Evolutionary conservation across 768 basidiomycete species (phyloP).

Genomic region (Termitomyces sp.): DNA sequence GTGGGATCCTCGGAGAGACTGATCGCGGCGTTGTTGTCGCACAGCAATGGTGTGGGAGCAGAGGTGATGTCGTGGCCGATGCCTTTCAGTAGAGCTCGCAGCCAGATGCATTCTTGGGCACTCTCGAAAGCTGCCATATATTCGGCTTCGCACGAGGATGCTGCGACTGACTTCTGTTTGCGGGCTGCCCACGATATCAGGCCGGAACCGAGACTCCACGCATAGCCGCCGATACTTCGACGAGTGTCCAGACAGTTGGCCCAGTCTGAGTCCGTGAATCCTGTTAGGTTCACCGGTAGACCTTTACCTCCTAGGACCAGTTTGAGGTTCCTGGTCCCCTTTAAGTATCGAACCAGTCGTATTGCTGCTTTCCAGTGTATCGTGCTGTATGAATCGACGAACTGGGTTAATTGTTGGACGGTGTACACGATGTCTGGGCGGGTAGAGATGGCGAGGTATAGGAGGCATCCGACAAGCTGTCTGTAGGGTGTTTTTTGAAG

Average conservation of each 20-base stretch:
- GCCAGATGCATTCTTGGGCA: conserved; percentile 10
- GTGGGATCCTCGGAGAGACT: conserved; percentile 25
- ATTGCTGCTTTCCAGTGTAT: conserved; percentile 1
- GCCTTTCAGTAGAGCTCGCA: conserved; percentile 12
- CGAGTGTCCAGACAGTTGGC: conserved; percentile 16
- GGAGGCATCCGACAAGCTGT: background rate
- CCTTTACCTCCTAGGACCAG: background rate
- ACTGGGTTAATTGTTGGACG: conserved; percentile 2
- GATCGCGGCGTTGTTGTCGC: conserved; percentile 34
- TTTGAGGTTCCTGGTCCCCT: conserved; percentile 3
- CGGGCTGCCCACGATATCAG: conserved; percentile 10
- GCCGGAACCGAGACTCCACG: conserved; percentile 15
- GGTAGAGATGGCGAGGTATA: background rate
- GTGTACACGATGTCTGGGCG: background rate
- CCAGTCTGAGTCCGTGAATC: conserved; percentile 19
- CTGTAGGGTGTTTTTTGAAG: too few relatives aligned
- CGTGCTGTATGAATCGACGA: background rate
- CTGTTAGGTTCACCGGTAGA: conserved; percentile 3
- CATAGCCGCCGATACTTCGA: conserved; percentile 15
- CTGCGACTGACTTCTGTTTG: conserved; percentile 6
- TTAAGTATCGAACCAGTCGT: conserved; percentile 3
- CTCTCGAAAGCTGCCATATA: conserved; percentile 31
- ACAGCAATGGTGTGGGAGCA: conserved; percentile 9
- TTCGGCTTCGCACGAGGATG: conserved; percentile 28
- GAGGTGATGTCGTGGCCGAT: conserved; percentile 7